phyloP scores from a whole-genome alignment of 371 early-diverging fungal species.

The Saksenaea oblongispora region DNA sequence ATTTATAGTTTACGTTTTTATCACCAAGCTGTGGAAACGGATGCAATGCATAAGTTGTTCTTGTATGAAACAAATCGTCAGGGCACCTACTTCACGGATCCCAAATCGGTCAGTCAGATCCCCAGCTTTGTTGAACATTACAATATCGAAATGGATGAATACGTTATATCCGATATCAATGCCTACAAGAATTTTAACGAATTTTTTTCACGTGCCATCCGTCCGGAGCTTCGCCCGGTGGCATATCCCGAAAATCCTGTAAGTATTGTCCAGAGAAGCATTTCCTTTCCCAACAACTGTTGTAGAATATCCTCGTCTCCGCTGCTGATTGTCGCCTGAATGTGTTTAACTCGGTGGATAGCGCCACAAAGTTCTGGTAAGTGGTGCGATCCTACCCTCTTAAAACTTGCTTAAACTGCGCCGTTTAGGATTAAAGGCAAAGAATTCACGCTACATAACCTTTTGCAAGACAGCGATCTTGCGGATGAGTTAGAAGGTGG shows the following conservation, averaged over 20 bases:
- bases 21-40: slow-evolving; percentile 40
- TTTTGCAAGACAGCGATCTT: slow-evolving; percentile 49
- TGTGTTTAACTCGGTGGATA: slow-evolving; percentile 54
- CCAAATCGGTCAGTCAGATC: slow-evolving; percentile 63
- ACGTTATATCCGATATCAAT: slow-evolving; percentile 41
- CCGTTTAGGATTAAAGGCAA: slow-evolving; percentile 70
- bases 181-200: slow-evolving; percentile 70
- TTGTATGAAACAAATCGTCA: slow-evolving; percentile 55
- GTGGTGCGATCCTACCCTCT: slow-evolving; percentile 10
- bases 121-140: slow-evolving; percentile 66
- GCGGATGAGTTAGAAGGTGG: slow-evolving; percentile 66
- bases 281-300: neutral
- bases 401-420: too few species aligned
- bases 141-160: slow-evolving; percentile 46
- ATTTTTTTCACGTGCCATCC: slow-evolving; percentile 75
- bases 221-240: slow-evolving; percentile 58
- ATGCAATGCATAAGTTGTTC: slow-evolving; percentile 54
- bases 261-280: neutral
- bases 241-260: slow-evolving; percentile 48
- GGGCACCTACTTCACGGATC: slow-evolving; percentile 68
- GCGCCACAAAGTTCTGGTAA: slow-evolving; percentile 61
- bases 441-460: slow-evolving; percentile 54
- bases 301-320: slow-evolving; percentile 43
- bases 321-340: slow-evolving; percentile 72
- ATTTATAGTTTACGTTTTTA: neutral